Percentiles rank a stretch among this genome's conserved stretches.
Conservation (phyloP, 768 basidiomycete genomes). For the Trametes maxima region DNA sequence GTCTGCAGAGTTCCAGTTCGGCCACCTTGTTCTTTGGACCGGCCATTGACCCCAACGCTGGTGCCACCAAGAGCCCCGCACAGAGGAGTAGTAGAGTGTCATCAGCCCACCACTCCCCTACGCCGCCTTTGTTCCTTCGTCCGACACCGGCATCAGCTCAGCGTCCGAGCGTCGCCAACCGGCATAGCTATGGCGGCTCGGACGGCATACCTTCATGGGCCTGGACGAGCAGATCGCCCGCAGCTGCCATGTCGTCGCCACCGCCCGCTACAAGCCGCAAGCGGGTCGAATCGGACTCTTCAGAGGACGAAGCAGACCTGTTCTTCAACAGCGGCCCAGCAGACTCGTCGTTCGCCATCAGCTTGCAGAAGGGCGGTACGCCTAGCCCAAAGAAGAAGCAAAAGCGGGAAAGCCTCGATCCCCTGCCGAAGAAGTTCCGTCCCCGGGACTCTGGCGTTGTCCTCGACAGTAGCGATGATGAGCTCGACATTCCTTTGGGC, state of each 20-base stretch:
- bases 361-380: constrained; percentile 50
- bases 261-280: constrained; percentile 20
- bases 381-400: constrained; percentile 53
- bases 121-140: constrained; percentile 17
- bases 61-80: not conserved
- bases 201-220: constrained; percentile 28
- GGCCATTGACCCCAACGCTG: constrained; percentile 37
- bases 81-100: constrained; percentile 6
- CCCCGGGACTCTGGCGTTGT: constrained; percentile 69
- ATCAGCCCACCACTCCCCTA: constrained; percentile 4
- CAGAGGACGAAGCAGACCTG: constrained; percentile 29
- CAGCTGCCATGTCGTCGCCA: constrained; percentile 21
- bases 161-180: constrained; percentile 43
- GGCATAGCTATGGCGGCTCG: constrained; percentile 69
- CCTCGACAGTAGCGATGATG: constrained; percentile 53
- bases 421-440: constrained; percentile 67
- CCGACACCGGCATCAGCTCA: constrained; percentile 3
- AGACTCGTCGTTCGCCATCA: constrained; percentile 59
- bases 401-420: constrained; percentile 30
- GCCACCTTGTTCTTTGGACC: constrained; percentile 75
- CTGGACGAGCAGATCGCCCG: constrained; percentile 14
- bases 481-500: constrained; percentile 16
- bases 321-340: constrained; percentile 42
- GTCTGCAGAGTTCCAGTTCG: constrained; percentile 54
- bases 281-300: constrained; percentile 24